Base-by-base conservation (phyloP, 1,284 basidiomycete genomes). In the Puccinia triticina region DNA sequence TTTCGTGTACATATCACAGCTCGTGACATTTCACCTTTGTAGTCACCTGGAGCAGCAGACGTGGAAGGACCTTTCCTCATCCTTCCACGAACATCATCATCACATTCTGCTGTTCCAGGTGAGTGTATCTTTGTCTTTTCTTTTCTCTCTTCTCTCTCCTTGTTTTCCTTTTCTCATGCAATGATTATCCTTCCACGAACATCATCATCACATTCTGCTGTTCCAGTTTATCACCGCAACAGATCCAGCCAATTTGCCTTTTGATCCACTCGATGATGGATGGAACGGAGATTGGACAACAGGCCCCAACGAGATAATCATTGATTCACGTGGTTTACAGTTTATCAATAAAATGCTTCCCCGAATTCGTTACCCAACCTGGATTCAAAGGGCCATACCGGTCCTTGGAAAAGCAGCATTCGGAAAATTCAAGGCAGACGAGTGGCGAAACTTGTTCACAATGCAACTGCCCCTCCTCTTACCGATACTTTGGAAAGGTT, bases 361-460 rank as follows among this genome's bases (percentile, higher is more conserved):
- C 26, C 23, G 50, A 5, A 40, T 73, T 26, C 55, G 26, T 5
- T 61, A 73, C 34, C 78, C 78, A 26, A 73, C 67, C n/a, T 81
- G 78, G 69, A 73, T 81, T 29, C 23, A 59, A 23, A 18, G 57
- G 11, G 37, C 55, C 23, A 59, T 81, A 32, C 67, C 67, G 21
- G 37, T 61, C n/a, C 57, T 81, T 11, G 78, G 78, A 26, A 61
- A 81, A 26, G 67, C 67, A 29, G 59, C 53, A 12, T 73, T 72
- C 73, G 78, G 78, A 8, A 12, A 43, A 34, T 37, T 81, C 55
- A 74, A 81, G 48, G 83, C 84, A 0, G 76, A 84, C 29, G 82
- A 84, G 37, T 81, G 78, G 69, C 37, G 69, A 64, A 81, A 37
- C 29, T 50, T 79, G 1, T 67, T 79, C 18, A 69, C 64, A 3